Percentiles rank a stretch among this genome's conserved stretches.
phyloP scores from a whole-genome alignment of 2,329 filamentous ascomycete genomes.

The Acrocalymma vagum region DNA sequence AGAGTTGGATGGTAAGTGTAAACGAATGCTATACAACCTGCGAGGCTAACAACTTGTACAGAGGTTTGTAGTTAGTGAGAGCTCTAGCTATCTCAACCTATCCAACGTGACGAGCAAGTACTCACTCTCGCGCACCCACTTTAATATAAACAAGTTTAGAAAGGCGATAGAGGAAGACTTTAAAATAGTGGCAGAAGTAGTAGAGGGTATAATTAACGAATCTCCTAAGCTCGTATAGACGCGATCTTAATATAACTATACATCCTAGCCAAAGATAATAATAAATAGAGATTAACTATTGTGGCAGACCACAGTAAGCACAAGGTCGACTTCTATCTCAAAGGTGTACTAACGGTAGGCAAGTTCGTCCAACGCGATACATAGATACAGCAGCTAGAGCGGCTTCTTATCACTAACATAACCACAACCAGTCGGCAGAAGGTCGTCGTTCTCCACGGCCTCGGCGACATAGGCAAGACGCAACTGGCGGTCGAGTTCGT shows the following conservation, averaged over 20 bases:
- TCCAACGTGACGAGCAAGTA: conserved; percentile 13
- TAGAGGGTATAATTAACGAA: conserved; percentile 18
- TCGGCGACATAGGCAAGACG: conserved; percentile 27
- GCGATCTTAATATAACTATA: conserved; percentile 16
- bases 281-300: background rate
- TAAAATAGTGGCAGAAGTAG: conserved; percentile 16
- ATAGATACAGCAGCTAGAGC: conserved; percentile 27
- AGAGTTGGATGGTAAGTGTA: conserved; percentile 18
- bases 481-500: conserved; percentile 20
- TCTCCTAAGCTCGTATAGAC: conserved; percentile 7
- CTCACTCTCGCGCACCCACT: conserved; percentile 22
- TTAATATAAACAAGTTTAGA: conserved; percentile 27
- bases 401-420: conserved; percentile 17
- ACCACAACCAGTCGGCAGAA: conserved; percentile 28
- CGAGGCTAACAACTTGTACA: conserved; percentile 4
- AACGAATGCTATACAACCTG: background rate
- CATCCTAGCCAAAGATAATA: background rate
- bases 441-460: conserved; percentile 19
- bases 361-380: conserved; percentile 27
- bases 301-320: conserved; percentile 5
- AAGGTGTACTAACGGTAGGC: conserved; percentile 6
- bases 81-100: conserved; percentile 20
- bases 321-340: conserved; percentile 9
- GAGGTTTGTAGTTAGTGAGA: conserved; percentile 20
- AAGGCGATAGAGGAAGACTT: conserved; percentile 24